These are phyloP conservation scores for Coccomyxa sp. DNA, from an alignment of 139 green algal genomes.

Conservation along the genomic window DNA sequence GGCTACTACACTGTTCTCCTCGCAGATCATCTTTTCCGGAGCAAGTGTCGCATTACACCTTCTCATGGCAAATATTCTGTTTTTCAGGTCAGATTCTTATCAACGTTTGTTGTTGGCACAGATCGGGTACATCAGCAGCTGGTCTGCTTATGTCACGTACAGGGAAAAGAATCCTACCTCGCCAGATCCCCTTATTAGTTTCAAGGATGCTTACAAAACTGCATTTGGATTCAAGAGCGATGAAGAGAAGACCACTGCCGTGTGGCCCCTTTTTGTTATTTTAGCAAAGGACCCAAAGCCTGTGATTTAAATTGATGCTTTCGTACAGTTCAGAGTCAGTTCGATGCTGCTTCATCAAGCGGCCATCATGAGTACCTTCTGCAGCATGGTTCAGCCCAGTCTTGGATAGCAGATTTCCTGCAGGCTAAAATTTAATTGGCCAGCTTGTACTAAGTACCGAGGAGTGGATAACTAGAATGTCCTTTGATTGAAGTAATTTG, in stretches of 20 bases:
- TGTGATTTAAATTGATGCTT: neutral
- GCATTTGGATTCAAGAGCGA: neutral
- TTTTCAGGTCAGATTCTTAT: neutral
- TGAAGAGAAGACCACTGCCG: neutral
- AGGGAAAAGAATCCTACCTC: neutral
- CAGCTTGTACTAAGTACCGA: too few species aligned
- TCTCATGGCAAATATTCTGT: neutral
- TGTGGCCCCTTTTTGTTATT: neutral
- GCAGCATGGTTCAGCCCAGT: too few species aligned
- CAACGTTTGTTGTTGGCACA: neutral
- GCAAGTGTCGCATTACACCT: too few species aligned
- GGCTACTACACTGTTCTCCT: neutral
- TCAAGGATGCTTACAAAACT: neutral
- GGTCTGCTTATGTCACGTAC: constrained; percentile 8
- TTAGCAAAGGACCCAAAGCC: neutral
- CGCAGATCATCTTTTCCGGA: neutral
- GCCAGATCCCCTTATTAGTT: constrained; percentile 2
- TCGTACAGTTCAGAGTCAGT: neutral
- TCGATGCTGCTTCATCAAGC: too few species aligned
- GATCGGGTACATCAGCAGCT: neutral
- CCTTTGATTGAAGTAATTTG: too few species aligned
- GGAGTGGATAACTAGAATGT: too few species aligned
- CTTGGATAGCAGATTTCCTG: too few species aligned
- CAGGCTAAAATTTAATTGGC: too few species aligned
- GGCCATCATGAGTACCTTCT: too few species aligned